Evolutionary conservation across 345 rosid genomes (phyloP), one percentile per base, ranked within the genome.

Genomic region (Euclidium syriacum): DNA sequence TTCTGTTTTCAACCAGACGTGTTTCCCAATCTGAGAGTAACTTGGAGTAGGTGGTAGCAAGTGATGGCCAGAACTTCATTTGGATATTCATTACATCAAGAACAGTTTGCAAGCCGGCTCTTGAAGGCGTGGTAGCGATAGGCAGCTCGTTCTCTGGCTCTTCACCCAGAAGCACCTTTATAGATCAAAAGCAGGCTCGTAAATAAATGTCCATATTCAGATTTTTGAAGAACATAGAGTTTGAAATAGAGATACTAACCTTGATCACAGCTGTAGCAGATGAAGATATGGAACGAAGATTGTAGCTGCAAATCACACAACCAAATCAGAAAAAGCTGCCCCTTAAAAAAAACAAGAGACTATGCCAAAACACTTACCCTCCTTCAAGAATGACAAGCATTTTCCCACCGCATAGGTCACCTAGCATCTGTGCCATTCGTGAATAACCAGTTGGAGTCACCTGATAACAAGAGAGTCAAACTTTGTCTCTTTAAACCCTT

Each of bases 351-450:
- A 30, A 12, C 43, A 58, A 30, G 9, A 48, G 54, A 44, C 41
- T 29, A 40, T 19, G 18, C 38, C 48, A 22, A 59, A 67, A 22
- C 46, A 71, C 82, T 6, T 60, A 90, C 97, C 99, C 95, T 81
- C 96, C 99, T 87, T 94, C 97, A 16, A 94, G 97, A 74, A 94
- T 81, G 49, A 90, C 92, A 42, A 90, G 96, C 83, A 94, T 72
- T 86, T 90, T 94, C 51, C 96, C 95, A 29, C 77, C 77, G 55
- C 83, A 79, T 7, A 90, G 70, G 73, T 68, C 59, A 49, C 66
- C 74, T 64, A 87, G 64, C 96, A 94, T 82, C 61, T 79, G 78
- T 25, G 97, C 78, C 99, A 94, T 90, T 63, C 64, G 77, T 46
- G 95, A 84, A 80, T 90, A 94, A 54, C 97, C 97, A 74, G 81